These are phyloP conservation scores for Colletotrichum sp. DNA, from an alignment of 2,329 filamentous ascomycete species.

Conservation along the genomic window DNA sequence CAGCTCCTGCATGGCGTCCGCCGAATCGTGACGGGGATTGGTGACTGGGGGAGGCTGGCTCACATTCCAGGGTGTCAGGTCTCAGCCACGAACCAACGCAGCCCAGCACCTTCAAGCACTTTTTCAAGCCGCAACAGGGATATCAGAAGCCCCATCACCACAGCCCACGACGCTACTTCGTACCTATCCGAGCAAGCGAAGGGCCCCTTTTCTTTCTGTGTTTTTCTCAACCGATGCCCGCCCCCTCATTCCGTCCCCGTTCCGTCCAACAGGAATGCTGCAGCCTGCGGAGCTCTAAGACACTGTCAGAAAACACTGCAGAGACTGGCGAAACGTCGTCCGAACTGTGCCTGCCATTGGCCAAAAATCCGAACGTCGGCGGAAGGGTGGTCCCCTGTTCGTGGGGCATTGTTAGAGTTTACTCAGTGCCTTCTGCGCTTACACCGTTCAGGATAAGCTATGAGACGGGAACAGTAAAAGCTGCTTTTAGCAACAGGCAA, in stretches of 20 bases:
- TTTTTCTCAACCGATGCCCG: not conserved
- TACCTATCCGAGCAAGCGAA: not conserved
- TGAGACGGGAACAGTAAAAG: not conserved
- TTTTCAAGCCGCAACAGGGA: constrained; percentile 13
- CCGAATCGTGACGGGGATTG: not conserved
- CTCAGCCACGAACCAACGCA: constrained; percentile 10
- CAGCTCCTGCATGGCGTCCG: not conserved
- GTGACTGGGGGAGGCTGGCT: not conserved
- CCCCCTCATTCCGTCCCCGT: not conserved
- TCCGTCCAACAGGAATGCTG: not conserved
- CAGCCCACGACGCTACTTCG: not conserved
- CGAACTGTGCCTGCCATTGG: not conserved
- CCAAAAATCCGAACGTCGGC: not conserved
- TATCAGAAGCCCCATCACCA: not conserved
- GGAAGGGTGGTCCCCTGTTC: not conserved
- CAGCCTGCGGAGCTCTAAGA: not conserved
- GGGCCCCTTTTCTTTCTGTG: not conserved
- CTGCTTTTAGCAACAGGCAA: not conserved
- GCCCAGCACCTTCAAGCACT: not conserved
- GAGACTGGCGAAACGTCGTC: not conserved
- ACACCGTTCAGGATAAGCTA: not conserved
- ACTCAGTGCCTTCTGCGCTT: not conserved
- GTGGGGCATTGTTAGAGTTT: constrained; percentile 5
- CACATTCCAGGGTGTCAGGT: constrained; percentile 6
- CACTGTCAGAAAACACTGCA: not conserved